Conservation (phyloP, 345 rosid species). For the Lepidium aucheri region DNA sequence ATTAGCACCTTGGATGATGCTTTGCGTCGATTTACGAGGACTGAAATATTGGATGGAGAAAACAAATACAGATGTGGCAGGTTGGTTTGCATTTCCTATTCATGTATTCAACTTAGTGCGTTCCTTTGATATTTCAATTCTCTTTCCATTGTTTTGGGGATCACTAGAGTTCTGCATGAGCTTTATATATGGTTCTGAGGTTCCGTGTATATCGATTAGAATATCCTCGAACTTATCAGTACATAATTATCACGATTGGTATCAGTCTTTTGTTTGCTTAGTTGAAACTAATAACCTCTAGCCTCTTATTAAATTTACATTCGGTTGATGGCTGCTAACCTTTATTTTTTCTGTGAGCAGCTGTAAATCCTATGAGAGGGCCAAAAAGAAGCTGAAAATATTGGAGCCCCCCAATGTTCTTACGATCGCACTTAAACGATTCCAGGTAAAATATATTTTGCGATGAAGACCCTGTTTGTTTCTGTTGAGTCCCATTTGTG, state of each 20-base stretch:
- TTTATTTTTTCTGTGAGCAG: slow-evolving; percentile 30
- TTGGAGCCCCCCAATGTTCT: slow-evolving; percentile 90
- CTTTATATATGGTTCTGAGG: neutral
- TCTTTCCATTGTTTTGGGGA: neutral
- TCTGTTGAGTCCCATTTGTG: neutral
- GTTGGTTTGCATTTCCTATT: slow-evolving; percentile 34
- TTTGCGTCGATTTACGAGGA: slow-evolving; percentile 65
- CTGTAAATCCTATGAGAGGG: slow-evolving; percentile 81
- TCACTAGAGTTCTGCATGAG: neutral
- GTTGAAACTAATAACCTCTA: neutral
- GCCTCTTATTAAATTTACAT: neutral
- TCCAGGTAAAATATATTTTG: slow-evolving; percentile 52
- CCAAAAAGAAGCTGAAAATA: slow-evolving; percentile 81
- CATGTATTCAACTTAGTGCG: neutral
- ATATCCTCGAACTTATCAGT: neutral
- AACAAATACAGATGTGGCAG: slow-evolving; percentile 90
- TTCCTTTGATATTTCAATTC: neutral
- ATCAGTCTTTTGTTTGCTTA: slow-evolving; percentile 11
- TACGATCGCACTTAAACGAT: slow-evolving; percentile 92
- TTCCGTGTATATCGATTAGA: neutral
- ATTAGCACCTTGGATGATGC: slow-evolving; percentile 88
- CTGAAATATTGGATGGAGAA: slow-evolving; percentile 93
- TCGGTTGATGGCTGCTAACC: slow-evolving; percentile 9
- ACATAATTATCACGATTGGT: neutral
- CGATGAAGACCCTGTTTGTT: neutral